Evolutionary conservation across 2,329 filamentous ascomycete genomes (phyloP), one percentile per base, ranked within the genome.

Genomic region (Penicillium sp.): DNA sequence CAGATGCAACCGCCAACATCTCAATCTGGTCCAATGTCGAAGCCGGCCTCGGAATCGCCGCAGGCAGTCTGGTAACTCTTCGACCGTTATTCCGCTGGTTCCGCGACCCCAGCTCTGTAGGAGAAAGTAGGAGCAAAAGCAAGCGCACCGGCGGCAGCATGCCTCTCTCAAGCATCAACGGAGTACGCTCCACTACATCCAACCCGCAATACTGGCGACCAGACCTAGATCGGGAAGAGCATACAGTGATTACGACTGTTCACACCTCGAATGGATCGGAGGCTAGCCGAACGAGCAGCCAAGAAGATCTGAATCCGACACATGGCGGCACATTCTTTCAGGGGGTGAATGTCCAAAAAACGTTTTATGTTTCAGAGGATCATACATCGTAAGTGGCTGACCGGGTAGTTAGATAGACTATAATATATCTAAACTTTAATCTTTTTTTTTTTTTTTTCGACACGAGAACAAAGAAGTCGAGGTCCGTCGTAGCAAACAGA

Each of bases 31-130:
- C 73, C 33, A 74, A 74, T 42, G 66, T 75, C 58, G 74, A 76
- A 61, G 71, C 73, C 33, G 65, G 73, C 19, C 66, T 76, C 4
- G 73, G 77, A 8, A 79, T 80, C 31, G 74, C 73, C 12, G 81
- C 81, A 12, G 79, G 76, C 19, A 79, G 76, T 61, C 73, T 82
- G 10, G 79, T 79, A 7, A 81, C 79, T 1, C 73, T 82, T 2
- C 77, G 79, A 2, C 81, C 81, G 1, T 72, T 83, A 0, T 73
- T 83, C 44, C 78, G 72, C 51, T 74, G 71, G 68, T 69, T 73
- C 56, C 66, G 68, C 9, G 70, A 70, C 43, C 56, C 66, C 45
- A 68, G 64, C 56, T 72, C 68, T 23, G 59, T 33, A 9, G 58
- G 62, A 12, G 65, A 64, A 21, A 66, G 61, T 36, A 47, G 5